Percentiles rank a stretch among this genome's conserved stretches.
Evolutionary conservation across 331 rosid genomes (phyloP).

Genomic region (Quercus tomentella): DNA sequence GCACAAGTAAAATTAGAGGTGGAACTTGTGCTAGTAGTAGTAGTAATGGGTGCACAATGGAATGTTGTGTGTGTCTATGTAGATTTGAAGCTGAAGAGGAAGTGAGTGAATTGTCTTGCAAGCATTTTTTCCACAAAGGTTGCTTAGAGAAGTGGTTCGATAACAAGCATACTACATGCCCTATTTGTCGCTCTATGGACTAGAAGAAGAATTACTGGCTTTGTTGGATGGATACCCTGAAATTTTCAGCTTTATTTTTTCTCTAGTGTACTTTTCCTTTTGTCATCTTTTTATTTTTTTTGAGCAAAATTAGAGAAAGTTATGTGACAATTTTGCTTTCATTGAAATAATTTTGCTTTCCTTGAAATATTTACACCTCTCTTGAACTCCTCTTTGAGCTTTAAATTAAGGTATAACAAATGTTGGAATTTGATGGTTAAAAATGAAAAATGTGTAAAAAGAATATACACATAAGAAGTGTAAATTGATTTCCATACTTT

Average conservation of each 20-base stretch:
- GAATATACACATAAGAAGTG: no score
- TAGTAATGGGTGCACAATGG: constrained; percentile 6
- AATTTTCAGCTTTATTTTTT: background rate
- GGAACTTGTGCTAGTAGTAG: background rate
- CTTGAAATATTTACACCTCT: background rate
- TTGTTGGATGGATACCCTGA: background rate
- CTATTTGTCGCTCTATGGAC: constrained; percentile 71
- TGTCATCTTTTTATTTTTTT: background rate
- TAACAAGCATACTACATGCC: constrained; percentile 56
- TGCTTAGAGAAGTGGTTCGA: constrained; percentile 80
- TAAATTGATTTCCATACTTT: no score
- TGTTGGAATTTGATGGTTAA: no score
- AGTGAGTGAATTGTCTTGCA: constrained; percentile 76
- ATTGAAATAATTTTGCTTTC: background rate
- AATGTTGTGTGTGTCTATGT: constrained; percentile 79
- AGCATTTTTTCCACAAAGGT: constrained; percentile 69
- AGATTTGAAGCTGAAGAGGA: constrained; percentile 67
- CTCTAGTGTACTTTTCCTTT: background rate
- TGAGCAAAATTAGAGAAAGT: background rate
- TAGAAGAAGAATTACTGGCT: background rate
- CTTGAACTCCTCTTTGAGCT: no score
- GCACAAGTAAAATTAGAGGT: background rate
- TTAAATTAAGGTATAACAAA: no score
- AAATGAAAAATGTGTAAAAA: no score
- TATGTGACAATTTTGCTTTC: constrained; percentile 1